These are phyloP conservation scores for Penicillium sp. DNA, from an alignment of 2,329 filamentous ascomycete species.

Conservation along the genomic window DNA sequence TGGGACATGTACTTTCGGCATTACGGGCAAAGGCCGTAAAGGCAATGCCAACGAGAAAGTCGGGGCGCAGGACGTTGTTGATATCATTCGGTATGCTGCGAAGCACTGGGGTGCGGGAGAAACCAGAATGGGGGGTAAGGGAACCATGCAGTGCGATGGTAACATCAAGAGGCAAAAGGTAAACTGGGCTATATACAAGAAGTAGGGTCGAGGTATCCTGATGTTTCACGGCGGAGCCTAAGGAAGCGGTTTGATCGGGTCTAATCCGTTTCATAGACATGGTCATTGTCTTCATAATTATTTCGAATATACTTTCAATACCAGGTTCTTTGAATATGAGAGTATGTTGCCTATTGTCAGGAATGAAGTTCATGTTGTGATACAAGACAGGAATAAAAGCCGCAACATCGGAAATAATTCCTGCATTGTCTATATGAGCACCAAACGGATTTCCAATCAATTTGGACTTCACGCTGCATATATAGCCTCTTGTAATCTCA, in stretches of 20 bases:
- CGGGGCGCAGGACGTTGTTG: not conserved
- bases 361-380: too few relatives aligned
- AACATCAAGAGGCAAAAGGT: conserved; percentile 16
- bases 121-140: conserved; percentile 14
- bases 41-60: not conserved
- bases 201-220: not conserved
- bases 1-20: not conserved
- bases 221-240: not conserved
- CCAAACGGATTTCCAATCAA: too few relatives aligned
- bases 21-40: not conserved
- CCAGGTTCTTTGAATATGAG: too few relatives aligned
- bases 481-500: too few relatives aligned
- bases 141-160: conserved; percentile 18
- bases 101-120: not conserved
- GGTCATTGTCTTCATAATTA: too few relatives aligned
- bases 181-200: conserved; percentile 18
- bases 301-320: too few relatives aligned
- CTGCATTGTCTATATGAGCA: not conserved
- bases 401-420: not conserved
- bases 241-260: not conserved
- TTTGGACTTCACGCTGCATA: too few relatives aligned
- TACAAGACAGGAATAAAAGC: not conserved
- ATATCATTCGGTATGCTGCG: not conserved
- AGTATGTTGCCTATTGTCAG: too few relatives aligned
- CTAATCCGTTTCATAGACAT: not conserved